These are phyloP conservation scores for Erucastrum elatum DNA, from an alignment of 345 rosid genomes.

Conservation along the genomic window DNA sequence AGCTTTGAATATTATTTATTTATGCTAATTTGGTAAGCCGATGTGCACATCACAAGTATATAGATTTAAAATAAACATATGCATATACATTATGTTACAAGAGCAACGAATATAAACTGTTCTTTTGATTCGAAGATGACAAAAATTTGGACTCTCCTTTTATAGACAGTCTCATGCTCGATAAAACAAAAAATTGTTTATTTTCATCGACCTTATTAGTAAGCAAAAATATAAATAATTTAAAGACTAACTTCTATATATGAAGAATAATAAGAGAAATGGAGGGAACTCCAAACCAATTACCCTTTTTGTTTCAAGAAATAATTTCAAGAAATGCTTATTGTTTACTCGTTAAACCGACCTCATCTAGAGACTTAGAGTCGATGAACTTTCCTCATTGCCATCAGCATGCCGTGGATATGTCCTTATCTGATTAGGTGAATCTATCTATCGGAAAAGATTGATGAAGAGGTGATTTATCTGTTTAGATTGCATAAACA, in stretches of 20 bases:
- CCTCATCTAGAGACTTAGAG: constrained; percentile 49
- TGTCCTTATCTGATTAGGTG: neutral
- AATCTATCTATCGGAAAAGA: neutral
- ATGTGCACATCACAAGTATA: neutral
- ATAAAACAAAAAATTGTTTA: neutral
- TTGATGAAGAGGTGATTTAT: neutral
- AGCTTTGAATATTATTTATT: neutral
- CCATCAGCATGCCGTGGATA: neutral
- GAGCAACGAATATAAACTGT: neutral
- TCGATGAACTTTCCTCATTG: constrained; percentile 43
- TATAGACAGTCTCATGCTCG: neutral
- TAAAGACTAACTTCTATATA: neutral
- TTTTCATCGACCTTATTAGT: neutral
- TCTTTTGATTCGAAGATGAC: neutral
- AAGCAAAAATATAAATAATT: neutral
- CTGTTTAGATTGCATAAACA: neutral
- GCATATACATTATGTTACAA: neutral
- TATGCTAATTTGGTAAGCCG: neutral
- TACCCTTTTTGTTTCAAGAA: constrained; percentile 24
- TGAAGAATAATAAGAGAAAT: neutral
- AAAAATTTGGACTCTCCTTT: neutral
- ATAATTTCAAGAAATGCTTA: constrained; percentile 52
- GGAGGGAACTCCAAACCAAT: neutral
- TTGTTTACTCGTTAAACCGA: constrained; percentile 84
- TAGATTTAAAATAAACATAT: neutral